Conservation (phyloP, 2,329 filamentous ascomycete species). For the Rosellinia necatrix region DNA sequence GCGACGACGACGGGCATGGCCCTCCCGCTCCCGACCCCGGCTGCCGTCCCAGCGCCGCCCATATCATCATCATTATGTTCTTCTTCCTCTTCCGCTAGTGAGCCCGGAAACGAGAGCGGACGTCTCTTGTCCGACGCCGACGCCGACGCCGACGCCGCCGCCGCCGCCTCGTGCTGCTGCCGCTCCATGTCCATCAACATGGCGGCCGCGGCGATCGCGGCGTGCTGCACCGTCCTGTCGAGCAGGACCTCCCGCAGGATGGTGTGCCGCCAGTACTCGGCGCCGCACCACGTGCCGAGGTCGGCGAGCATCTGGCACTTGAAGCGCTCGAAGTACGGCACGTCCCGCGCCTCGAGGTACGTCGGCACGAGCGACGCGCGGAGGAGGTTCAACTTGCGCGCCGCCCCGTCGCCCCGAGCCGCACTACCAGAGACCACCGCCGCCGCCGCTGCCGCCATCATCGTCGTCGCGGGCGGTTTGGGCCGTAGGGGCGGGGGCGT, state of each 20-base stretch:
- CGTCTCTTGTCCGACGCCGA: neutral
- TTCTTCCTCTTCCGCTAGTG: neutral
- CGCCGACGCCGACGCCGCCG: too few relatives aligned
- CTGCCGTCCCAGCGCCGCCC: neutral
- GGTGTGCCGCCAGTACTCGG: slow-evolving; percentile 27
- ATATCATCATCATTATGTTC: neutral
- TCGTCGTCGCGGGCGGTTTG: slow-evolving; percentile 2
- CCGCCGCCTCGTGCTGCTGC: slow-evolving; percentile 9
- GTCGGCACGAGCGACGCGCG: slow-evolving; percentile 25
- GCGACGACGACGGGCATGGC: neutral
- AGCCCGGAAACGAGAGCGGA: neutral
- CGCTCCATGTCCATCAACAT: slow-evolving; percentile 31
- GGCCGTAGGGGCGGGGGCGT: slow-evolving; percentile 14
- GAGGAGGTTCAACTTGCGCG: slow-evolving; percentile 5
- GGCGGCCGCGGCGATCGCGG: slow-evolving; percentile 27
- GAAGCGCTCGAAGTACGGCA: slow-evolving; percentile 33
- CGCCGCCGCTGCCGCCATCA: neutral
- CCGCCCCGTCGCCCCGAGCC: neutral
- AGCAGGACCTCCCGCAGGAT: slow-evolving; percentile 29
- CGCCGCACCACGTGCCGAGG: slow-evolving; percentile 28
- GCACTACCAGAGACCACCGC: neutral
- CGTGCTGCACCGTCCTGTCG: slow-evolving; percentile 31
- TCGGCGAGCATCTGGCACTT: slow-evolving; percentile 28
- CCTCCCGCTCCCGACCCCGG: neutral
- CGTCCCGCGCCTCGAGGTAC: slow-evolving; percentile 26